phyloP scores from a whole-genome alignment of 345 rosid genomes.

The Corchorus capsularis region DNA sequence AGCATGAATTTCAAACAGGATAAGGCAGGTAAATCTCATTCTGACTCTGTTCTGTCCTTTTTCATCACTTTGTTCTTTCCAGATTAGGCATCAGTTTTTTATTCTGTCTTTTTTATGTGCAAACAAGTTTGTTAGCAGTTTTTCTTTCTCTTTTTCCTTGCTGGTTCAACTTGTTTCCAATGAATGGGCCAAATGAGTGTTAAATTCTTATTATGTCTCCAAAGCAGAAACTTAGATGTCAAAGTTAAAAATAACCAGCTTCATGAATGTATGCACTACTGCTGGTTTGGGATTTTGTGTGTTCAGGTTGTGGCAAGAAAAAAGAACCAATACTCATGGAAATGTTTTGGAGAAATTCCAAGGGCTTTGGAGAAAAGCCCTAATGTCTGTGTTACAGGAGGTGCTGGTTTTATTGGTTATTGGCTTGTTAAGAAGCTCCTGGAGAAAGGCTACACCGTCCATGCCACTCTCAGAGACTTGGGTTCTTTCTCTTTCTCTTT shows the following conservation, averaged over 20 bases:
- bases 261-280: too few species aligned
- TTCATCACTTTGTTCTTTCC: not conserved
- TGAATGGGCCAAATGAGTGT: too few species aligned
- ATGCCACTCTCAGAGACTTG: slow-evolving; percentile 35
- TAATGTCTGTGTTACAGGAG: slow-evolving; percentile 43
- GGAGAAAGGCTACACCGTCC: slow-evolving; percentile 32
- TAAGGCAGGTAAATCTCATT: not conserved
- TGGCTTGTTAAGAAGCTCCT: slow-evolving; percentile 36
- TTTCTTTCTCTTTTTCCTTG: too few species aligned
- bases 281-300: too few species aligned
- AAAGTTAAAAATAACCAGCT: too few species aligned
- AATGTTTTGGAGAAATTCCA: slow-evolving; percentile 72
- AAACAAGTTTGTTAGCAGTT: too few species aligned
- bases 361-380: slow-evolving; percentile 46
- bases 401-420: slow-evolving; percentile 40
- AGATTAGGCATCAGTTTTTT: too few species aligned
- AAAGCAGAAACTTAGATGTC: too few species aligned
- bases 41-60: too few species aligned
- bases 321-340: slow-evolving; percentile 79
- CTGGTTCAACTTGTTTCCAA: too few species aligned
- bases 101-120: not conserved
- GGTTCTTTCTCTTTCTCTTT: slow-evolving; percentile 13
- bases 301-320: slow-evolving; percentile 69
- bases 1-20: too few species aligned
- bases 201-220: too few species aligned